Evolutionary conservation across 768 basidiomycete species (phyloP), one percentile per base, ranked within the genome.

Genomic region (Mycena vitilis): DNA sequence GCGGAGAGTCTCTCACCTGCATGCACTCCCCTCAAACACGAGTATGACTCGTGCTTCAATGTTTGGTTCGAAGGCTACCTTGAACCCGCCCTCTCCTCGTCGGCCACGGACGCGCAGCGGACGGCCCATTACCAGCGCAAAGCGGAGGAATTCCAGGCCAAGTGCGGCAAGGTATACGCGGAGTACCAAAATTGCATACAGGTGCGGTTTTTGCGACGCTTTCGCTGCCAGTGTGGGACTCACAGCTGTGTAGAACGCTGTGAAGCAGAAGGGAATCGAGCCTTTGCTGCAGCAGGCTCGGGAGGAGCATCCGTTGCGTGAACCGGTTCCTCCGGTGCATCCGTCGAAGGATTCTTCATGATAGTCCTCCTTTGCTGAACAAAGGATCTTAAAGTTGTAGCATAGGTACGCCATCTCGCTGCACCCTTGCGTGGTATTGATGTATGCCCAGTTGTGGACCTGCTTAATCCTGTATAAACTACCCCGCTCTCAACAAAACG

Each of bases 1-100:
- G 90, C 94, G 0, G 85, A 90, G 69, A 96, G 95, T 65, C 87
- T 98, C 25, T 88, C 92, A 1, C 82, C 88, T 11, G 87, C 90
- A 82, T 99, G 97, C 81, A 98, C 96, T 7, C 91, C 93, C 0
- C 85, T 97, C 65, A 98, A 99, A 79, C 88, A 89, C 60, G 81
- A 88, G 63, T 99, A 98, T 77, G 96, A 99, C 79, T 84, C 93
- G 0, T 99, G 96, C 83, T 99, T 99, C 83, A 98, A 98, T 75
- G 88, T 92, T 10, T 98, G 96, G 97, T 96, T 99, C 73, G 96
- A 98, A 78, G 95, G 94, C 13, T 99, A 98, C 78, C 89, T 98
- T 25, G 92, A 95, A 75, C 95, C 95, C 11, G 90, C 89, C 12
- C 83, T 91, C 20, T 79, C 83, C 16, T 79, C 80, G 18, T 73